These are phyloP conservation scores for Grosmannia penicillata DNA, from an alignment of 2,329 filamentous ascomycete genomes.

Conservation along the genomic window DNA sequence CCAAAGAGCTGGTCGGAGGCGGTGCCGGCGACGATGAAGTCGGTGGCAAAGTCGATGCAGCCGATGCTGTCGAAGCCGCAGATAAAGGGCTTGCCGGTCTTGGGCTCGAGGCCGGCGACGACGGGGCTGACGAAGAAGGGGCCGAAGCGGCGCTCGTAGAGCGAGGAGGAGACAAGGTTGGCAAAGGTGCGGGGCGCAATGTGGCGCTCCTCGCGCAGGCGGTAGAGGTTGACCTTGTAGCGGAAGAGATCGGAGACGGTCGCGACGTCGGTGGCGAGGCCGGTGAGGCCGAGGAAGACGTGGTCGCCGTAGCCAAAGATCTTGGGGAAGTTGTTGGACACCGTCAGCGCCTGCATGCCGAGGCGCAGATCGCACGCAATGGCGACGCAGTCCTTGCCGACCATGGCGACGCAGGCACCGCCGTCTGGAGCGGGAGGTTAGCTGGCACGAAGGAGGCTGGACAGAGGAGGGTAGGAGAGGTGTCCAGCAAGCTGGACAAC, in stretches of 20 bases:
- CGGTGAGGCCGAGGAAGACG: constrained; percentile 89
- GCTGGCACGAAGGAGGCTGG: too few relatives aligned
- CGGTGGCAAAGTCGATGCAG: constrained; percentile 98
- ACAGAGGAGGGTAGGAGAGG: too few relatives aligned
- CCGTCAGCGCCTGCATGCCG: constrained; percentile 87
- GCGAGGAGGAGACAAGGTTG: constrained; percentile 77
- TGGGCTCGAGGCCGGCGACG: constrained; percentile 87
- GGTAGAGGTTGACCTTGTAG: constrained; percentile 99
- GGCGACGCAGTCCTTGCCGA: constrained; percentile 98
- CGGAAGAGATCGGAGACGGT: constrained; percentile 96
- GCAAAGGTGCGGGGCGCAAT: constrained; percentile 92
- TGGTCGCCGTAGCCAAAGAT: constrained; percentile 88
- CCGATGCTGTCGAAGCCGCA: constrained; percentile 98
- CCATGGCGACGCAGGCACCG: constrained; percentile 96
- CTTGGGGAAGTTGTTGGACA: constrained; percentile 99
- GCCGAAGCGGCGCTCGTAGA: constrained; percentile 94
- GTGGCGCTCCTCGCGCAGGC: constrained; percentile 90
- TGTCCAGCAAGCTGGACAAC: too few relatives aligned
- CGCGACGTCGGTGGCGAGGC: constrained; percentile 86
- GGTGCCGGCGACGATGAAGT: constrained; percentile 96
- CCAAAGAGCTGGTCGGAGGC: constrained; percentile 96
- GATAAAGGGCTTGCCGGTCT: constrained; percentile 89
- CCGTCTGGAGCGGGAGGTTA: too few relatives aligned
- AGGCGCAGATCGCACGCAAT: constrained; percentile 98
- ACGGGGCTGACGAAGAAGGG: constrained; percentile 95